A percentile compares a stretch with the other conserved stretches of the same genome.
phyloP scores from a whole-genome alignment of 768 basidiomycete genomes.

The Hortiboletus campestris region DNA sequence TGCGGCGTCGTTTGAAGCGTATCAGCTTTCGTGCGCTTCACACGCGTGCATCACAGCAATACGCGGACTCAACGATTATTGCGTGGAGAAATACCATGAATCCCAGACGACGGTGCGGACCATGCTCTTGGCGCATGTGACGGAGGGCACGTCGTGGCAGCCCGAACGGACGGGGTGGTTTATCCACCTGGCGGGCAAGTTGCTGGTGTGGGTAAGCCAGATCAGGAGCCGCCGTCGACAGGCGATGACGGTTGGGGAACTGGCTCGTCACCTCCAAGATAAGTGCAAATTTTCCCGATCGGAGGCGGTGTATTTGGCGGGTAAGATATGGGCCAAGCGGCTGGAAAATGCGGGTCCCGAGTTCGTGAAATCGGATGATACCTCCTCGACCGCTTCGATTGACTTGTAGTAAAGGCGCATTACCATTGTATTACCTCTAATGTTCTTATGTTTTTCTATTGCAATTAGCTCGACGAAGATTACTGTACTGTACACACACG shows the following conservation, averaged over 20 bases:
- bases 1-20: slow-evolving; percentile 27
- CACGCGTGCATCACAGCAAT: slow-evolving; percentile 41
- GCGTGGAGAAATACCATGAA: slow-evolving; percentile 30
- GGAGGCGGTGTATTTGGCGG: slow-evolving; percentile 23
- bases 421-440: not conserved
- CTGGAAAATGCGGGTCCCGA: slow-evolving; percentile 20
- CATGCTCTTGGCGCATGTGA: slow-evolving; percentile 20
- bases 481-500: not conserved
- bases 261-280: slow-evolving; percentile 23
- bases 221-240: slow-evolving; percentile 9
- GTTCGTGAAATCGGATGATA: slow-evolving; percentile 23
- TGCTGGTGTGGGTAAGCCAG: slow-evolving; percentile 22
- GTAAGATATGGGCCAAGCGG: slow-evolving; percentile 24
- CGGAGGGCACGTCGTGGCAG: slow-evolving; percentile 18
- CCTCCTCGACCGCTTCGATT: slow-evolving; percentile 11
- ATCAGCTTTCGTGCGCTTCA: slow-evolving; percentile 24
- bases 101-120: slow-evolving; percentile 29
- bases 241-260: slow-evolving; percentile 17
- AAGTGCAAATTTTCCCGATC: slow-evolving; percentile 21
- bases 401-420: slow-evolving; percentile 2
- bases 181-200: slow-evolving; percentile 19
- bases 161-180: slow-evolving; percentile 26
- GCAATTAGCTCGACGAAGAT: not conserved
- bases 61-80: slow-evolving; percentile 23
- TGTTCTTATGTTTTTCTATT: slow-evolving; percentile 11